These are phyloP conservation scores for Colletotrichum sp. DNA, from an alignment of 2,329 filamentous ascomycete species.

Conservation along the genomic window DNA sequence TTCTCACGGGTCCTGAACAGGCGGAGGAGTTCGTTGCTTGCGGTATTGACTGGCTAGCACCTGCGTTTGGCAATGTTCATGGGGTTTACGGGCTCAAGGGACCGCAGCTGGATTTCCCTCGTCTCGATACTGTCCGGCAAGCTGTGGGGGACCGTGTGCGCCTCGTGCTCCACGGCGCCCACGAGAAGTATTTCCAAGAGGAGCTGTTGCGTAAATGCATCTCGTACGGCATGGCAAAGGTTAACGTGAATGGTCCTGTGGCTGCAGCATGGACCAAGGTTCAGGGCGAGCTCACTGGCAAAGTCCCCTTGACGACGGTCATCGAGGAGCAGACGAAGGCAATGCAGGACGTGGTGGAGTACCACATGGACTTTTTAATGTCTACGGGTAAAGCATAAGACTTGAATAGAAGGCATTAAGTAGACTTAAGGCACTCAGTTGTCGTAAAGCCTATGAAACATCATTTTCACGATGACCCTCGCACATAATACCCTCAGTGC, in stretches of 20 bases:
- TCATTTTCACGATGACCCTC: background rate
- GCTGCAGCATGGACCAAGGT: constrained; percentile 53
- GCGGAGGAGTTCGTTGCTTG: constrained; percentile 73
- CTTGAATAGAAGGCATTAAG: background rate
- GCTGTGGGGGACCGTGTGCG: background rate
- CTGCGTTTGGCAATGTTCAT: constrained; percentile 79
- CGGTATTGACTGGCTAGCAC: constrained; percentile 76
- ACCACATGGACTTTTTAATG: constrained; percentile 41
- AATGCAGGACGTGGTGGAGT: constrained; percentile 54
- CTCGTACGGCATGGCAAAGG: constrained; percentile 48
- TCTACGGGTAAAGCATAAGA: background rate
- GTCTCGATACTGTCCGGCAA: constrained; percentile 12
- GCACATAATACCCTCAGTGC: background rate
- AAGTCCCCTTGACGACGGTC: constrained; percentile 50
- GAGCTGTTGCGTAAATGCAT: constrained; percentile 37
- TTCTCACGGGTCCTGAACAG: constrained; percentile 71
- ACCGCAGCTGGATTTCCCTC: constrained; percentile 62
- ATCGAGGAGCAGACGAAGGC: constrained; percentile 51
- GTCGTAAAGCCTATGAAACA: background rate
- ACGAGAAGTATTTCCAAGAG: background rate
- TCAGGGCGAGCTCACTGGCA: constrained; percentile 49
- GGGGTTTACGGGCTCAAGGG: constrained; percentile 73
- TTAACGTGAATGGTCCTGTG: constrained; percentile 54
- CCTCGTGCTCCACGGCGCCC: constrained; percentile 54
- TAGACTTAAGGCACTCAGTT: background rate